Conservation (phyloP, 306 rosid genomes). For the Geum urbanum region DNA sequence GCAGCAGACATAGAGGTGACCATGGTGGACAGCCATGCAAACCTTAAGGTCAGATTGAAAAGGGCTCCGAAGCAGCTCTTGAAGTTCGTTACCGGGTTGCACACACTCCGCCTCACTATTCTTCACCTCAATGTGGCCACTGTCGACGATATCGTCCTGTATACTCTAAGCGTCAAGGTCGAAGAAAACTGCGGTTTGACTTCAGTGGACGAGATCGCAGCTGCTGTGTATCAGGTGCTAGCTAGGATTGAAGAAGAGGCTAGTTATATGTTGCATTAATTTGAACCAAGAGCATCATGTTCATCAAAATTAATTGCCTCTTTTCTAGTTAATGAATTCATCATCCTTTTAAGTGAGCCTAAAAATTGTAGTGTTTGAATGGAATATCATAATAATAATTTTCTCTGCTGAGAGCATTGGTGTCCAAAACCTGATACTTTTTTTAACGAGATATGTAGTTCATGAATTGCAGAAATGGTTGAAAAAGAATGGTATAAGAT, state of each 20-base stretch:
- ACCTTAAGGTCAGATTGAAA: conserved; percentile 66
- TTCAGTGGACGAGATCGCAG: conserved; percentile 86
- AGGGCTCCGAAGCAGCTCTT: conserved; percentile 66
- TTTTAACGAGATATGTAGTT: neutral
- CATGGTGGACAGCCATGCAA: conserved; percentile 94
- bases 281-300: conserved; percentile 13
- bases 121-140: conserved; percentile 84
- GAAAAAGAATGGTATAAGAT: neutral
- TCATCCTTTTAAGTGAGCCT: neutral
- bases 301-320: neutral
- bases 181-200: conserved; percentile 82
- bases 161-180: conserved; percentile 80
- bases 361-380: conserved; percentile 1
- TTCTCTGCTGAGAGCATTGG: neutral
- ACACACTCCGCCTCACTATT: conserved; percentile 59
- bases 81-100: conserved; percentile 67
- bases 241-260: conserved; percentile 68
- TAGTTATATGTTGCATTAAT: conserved; percentile 25
- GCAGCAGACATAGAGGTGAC: conserved; percentile 83
- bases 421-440: too few species aligned
- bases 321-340: neutral
- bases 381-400: neutral
- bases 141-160: conserved; percentile 49
- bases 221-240: conserved; percentile 70
- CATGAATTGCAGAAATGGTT: neutral